Base-by-base conservation (phyloP, 305 asterid species). In the Fraxinus angustifolia region DNA sequence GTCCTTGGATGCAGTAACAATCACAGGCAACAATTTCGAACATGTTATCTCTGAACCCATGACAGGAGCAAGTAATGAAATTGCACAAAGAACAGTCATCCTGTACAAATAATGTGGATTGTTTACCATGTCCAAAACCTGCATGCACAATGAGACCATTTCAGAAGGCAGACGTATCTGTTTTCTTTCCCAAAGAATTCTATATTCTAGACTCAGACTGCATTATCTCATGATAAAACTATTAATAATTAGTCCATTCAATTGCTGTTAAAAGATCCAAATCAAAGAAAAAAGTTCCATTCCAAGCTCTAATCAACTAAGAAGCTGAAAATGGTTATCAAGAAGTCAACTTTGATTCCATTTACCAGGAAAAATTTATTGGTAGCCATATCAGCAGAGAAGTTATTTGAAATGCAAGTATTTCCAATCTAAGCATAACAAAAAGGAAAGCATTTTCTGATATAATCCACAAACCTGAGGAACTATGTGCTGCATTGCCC, bases 51-150 rank as follows among this genome's bases (percentile, higher is more conserved):
- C 90, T 23, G 90, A 83, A 67, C 90, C 88, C 90, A 87, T 83
- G 28, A 87, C 90, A 72, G 88, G 90, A 82, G 90, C 88, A 83
- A 87, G 90, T 31, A 87, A 87, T 76, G 90, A 87, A 75, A 87
- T 60, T 17, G 90, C 90, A 75, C 78, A 80, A 36, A 87, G 85
- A 71, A 87, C 84, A 76, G 90, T 87, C 90, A 87, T 87, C 42
- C 90, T 88, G 75, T 87, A 85, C 78, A 87, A 85, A 82, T 87
- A 87, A 83, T 87, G 90, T 45, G 90, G 88, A 83, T 87, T 87
- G 72, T 79, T 87, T 40, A 85, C 83, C 90, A 87, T 85, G 31
- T 83, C 88, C 85, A 87, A 16, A 36, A 87, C 88, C 90, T 87
- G 80, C 72, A 65, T 26, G 34, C 34, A 65, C 14, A 62, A 62